Evolutionary conservation across 2,329 filamentous ascomycete species (phyloP).

Genomic region (Nigrograna mackinnonii): DNA sequence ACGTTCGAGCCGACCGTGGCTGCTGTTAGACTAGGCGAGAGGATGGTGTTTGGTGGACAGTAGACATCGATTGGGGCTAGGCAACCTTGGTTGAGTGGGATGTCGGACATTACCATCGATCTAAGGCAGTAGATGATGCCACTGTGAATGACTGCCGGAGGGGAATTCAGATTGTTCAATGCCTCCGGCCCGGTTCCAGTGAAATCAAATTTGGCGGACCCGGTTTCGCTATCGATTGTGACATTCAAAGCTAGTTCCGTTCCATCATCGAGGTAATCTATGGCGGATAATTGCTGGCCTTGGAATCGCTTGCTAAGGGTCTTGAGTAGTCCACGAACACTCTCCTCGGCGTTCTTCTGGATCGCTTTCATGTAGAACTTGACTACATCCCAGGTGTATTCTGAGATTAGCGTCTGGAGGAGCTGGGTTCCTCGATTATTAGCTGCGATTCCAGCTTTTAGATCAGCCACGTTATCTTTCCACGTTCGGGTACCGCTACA

Average conservation of each 20-base stretch:
- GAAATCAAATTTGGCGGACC: slow-evolving; percentile 44
- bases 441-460: neutral
- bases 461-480: neutral
- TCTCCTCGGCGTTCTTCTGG: neutral
- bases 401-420: neutral
- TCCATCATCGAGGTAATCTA: slow-evolving; percentile 49
- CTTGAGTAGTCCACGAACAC: slow-evolving; percentile 23
- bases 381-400: neutral
- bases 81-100: slow-evolving; percentile 39
- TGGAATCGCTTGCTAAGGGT: slow-evolving; percentile 11
- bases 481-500: neutral
- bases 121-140: slow-evolving; percentile 31
- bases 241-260: slow-evolving; percentile 38
- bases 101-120: slow-evolving; percentile 31
- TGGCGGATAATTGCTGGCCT: slow-evolving; percentile 21
- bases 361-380: neutral
- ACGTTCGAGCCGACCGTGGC: slow-evolving; percentile 33
- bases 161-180: slow-evolving; percentile 42
- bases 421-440: neutral
- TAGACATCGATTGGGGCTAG: slow-evolving; percentile 26
- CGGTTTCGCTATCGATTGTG: slow-evolving; percentile 32
- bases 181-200: slow-evolving; percentile 42
- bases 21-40: slow-evolving; percentile 27
- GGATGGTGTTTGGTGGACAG: slow-evolving; percentile 27
- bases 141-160: slow-evolving; percentile 40